Conservation (phyloP, 1,284 basidiomycete species). For the Schizophyllum commune region DNA sequence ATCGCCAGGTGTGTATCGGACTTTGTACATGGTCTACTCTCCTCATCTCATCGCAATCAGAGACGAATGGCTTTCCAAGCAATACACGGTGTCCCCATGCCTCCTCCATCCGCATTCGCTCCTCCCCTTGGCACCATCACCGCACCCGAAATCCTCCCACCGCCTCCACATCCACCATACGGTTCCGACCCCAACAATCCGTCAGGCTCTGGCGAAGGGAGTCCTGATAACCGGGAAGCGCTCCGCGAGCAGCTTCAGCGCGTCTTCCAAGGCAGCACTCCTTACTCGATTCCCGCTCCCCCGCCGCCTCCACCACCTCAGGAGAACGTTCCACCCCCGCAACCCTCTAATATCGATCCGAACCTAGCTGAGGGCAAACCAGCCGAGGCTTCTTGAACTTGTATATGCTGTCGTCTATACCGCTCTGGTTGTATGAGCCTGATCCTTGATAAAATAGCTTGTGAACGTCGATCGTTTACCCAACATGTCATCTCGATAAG, state of each 20-base stretch:
- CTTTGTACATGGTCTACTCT: background rate
- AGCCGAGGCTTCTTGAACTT: background rate
- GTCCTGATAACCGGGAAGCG: background rate
- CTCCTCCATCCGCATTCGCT: conserved; percentile 21
- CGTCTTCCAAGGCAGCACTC: background rate
- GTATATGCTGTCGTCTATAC: background rate
- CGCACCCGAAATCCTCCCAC: background rate
- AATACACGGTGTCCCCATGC: conserved; percentile 30
- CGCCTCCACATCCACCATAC: background rate
- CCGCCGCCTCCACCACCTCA: background rate
- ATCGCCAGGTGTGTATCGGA: conserved; percentile 37
- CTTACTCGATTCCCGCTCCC: background rate
- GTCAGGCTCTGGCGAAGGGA: background rate
- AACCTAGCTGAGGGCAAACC: background rate
- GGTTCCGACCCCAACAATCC: background rate
- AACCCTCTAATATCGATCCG: background rate
- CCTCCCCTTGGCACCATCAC: background rate
- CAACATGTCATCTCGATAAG: background rate
- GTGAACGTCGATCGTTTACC: background rate
- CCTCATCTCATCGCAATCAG: conserved; percentile 22
- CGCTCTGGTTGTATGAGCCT: background rate
- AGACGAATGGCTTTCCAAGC: conserved; percentile 57
- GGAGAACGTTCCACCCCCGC: background rate
- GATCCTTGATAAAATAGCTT: background rate
- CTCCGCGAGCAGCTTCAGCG: background rate